These are phyloP conservation scores for Tulasnella sp. DNA, from an alignment of 768 basidiomycete genomes.

Conservation along the genomic window DNA sequence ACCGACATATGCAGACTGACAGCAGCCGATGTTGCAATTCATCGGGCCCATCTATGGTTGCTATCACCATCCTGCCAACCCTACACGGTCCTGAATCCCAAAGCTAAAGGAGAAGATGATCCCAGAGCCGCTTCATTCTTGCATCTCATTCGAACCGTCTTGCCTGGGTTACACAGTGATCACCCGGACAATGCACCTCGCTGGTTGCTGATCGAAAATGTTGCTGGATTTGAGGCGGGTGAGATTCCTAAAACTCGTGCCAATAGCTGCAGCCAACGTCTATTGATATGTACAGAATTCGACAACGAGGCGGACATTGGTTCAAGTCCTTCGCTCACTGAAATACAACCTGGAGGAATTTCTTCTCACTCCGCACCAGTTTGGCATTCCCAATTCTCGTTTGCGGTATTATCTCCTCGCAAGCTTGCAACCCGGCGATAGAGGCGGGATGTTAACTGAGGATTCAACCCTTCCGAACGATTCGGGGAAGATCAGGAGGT, in stretches of 20 bases:
- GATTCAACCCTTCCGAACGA: neutral
- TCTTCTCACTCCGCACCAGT: slow-evolving; percentile 74
- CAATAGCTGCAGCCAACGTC: slow-evolving; percentile 32
- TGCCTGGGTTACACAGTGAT: slow-evolving; percentile 58
- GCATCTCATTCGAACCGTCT: slow-evolving; percentile 63
- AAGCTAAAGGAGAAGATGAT: slow-evolving; percentile 69
- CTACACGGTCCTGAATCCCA: slow-evolving; percentile 76
- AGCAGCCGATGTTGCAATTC: slow-evolving; percentile 51
- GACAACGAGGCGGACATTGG: slow-evolving; percentile 60
- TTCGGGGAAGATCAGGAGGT: neutral
- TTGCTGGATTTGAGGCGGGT: slow-evolving; percentile 77
- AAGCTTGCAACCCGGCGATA: slow-evolving; percentile 44
- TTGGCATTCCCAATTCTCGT: slow-evolving; percentile 80
- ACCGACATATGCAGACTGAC: slow-evolving; percentile 65
- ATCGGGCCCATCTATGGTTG: slow-evolving; percentile 70
- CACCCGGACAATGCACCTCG: slow-evolving; percentile 53
- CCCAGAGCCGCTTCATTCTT: slow-evolving; percentile 77
- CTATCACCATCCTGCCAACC: slow-evolving; percentile 84
- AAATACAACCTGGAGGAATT: slow-evolving; percentile 66
- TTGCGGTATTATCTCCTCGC: slow-evolving; percentile 80
- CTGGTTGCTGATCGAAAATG: slow-evolving; percentile 74
- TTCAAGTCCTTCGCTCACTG: slow-evolving; percentile 55
- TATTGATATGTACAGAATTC: slow-evolving; percentile 55
- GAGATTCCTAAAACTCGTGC: neutral
- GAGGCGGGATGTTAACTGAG: neutral